phyloP scores from a whole-genome alignment of 441 rosid species.

The Bocquillonia castaneifolia region DNA sequence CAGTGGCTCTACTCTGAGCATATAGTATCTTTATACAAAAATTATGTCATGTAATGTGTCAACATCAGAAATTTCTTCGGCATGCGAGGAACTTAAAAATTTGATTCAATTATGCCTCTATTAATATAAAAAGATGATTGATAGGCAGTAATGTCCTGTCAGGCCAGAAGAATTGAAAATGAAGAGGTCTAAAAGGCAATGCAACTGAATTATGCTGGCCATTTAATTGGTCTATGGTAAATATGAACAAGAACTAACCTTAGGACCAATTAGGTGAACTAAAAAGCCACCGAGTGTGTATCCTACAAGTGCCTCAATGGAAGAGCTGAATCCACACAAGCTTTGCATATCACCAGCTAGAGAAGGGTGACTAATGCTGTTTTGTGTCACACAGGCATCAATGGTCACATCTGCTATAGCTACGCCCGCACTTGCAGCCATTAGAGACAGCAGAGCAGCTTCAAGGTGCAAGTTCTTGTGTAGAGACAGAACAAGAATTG shows the following conservation, averaged over 20 bases:
- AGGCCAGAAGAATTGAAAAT: not conserved
- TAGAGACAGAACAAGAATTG: slow-evolving; percentile 52
- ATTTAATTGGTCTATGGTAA: not conserved
- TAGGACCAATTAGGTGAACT: slow-evolving; percentile 56
- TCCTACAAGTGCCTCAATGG: slow-evolving; percentile 61
- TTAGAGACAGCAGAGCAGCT: slow-evolving; percentile 44
- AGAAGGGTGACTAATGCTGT: slow-evolving; percentile 53
- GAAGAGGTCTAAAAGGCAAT: not conserved
- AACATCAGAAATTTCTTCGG: not conserved
- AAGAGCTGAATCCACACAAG: slow-evolving; percentile 63
- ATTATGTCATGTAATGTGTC: not conserved
- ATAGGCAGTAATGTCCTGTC: not conserved
- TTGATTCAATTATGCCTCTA: slow-evolving; percentile 2
- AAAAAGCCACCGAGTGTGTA: slow-evolving; percentile 60
- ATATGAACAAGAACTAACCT: slow-evolving; percentile 30
- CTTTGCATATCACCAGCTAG: slow-evolving; percentile 75
- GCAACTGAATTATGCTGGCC: not conserved
- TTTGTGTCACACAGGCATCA: slow-evolving; percentile 70
- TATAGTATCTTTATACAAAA: not conserved
- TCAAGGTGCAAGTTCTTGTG: slow-evolving; percentile 44
- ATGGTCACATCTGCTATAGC: slow-evolving; percentile 75
- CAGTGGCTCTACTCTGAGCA: not conserved
- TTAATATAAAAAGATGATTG: not conserved
- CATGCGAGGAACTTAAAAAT: not conserved
- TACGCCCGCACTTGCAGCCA: slow-evolving; percentile 53